phyloP scores from a whole-genome alignment of 2,329 filamentous ascomycete species.

The Monilinia fructigena region DNA sequence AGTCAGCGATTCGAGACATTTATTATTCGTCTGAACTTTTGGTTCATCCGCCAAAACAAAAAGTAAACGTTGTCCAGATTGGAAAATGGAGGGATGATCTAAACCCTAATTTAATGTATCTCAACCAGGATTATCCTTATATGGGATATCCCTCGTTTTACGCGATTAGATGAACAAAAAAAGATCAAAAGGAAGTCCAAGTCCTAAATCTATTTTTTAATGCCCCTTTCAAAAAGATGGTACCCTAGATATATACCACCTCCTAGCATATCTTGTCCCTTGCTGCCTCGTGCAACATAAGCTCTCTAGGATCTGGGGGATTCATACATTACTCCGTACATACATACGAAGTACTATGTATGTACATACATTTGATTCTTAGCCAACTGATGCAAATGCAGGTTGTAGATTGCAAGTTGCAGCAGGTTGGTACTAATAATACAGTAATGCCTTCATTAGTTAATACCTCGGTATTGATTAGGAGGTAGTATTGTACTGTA shows the following conservation, averaged over 20 bases:
- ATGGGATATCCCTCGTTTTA: neutral
- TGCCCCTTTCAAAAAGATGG: conserved; percentile 15
- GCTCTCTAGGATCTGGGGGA: conserved; percentile 8
- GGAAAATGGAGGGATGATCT: conserved; percentile 1
- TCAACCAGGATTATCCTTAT: conserved; percentile 10
- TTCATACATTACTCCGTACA: neutral
- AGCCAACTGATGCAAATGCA: too few relatives aligned
- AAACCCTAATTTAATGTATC: neutral
- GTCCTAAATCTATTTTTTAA: neutral
- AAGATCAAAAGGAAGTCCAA: conserved; percentile 19
- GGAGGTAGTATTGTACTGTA: too few relatives aligned
- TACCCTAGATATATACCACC: neutral
- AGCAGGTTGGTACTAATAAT: too few relatives aligned
- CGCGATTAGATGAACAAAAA: conserved; percentile 7
- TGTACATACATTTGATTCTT: too few relatives aligned
- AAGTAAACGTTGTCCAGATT: neutral
- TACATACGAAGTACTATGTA: too few relatives aligned
- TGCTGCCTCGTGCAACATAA: conserved; percentile 16
- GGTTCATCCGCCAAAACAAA: neutral
- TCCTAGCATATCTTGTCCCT: neutral
- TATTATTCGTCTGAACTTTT: conserved; percentile 6
- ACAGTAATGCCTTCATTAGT: too few relatives aligned
- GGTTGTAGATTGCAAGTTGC: too few relatives aligned
- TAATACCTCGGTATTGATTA: too few relatives aligned
- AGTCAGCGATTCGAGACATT: neutral